These are phyloP conservation scores for Arthrobotrys sinensis DNA, from an alignment of 2,329 filamentous ascomycete genomes.

Conservation along the genomic window DNA sequence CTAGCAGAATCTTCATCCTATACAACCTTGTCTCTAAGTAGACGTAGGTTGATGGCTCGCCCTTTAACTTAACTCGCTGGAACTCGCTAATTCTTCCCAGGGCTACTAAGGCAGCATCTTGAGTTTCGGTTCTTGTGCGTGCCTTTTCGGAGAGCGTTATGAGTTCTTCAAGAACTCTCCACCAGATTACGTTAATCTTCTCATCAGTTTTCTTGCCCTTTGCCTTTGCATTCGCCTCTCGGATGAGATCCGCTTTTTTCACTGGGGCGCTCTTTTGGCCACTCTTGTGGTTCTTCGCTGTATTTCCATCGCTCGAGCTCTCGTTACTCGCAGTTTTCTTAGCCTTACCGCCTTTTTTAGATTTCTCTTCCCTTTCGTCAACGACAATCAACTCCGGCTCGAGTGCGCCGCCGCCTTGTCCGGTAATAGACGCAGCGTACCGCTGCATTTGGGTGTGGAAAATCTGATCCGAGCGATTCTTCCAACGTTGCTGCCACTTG, in stretches of 20 bases:
- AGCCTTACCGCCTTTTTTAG: slow-evolving; percentile 49
- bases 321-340: slow-evolving; percentile 29
- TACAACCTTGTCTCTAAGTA: slow-evolving; percentile 47
- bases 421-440: slow-evolving; percentile 80
- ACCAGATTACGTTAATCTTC: slow-evolving; percentile 21
- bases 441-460: slow-evolving; percentile 78
- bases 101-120: slow-evolving; percentile 34
- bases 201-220: slow-evolving; percentile 60
- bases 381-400: slow-evolving; percentile 77
- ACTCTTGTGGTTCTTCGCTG: not conserved
- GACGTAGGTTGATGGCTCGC: slow-evolving; percentile 31
- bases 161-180: slow-evolving; percentile 33
- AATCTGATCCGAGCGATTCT: slow-evolving; percentile 72
- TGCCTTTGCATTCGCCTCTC: slow-evolving; percentile 55
- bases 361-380: slow-evolving; percentile 63
- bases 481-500: slow-evolving; percentile 54
- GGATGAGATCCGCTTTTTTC: slow-evolving; percentile 55
- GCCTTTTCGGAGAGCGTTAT: slow-evolving; percentile 21
- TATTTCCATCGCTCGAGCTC: not conserved
- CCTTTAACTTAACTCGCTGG: slow-evolving; percentile 38
- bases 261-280: not conserved
- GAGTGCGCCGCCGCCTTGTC: slow-evolving; percentile 75
- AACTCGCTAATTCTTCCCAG: slow-evolving; percentile 40
- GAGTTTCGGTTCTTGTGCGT: slow-evolving; percentile 12
- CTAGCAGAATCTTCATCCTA: slow-evolving; percentile 34